These are phyloP conservation scores for Silene coronaria DNA, from an alignment of 179 eudicot species.

Conservation along the genomic window DNA sequence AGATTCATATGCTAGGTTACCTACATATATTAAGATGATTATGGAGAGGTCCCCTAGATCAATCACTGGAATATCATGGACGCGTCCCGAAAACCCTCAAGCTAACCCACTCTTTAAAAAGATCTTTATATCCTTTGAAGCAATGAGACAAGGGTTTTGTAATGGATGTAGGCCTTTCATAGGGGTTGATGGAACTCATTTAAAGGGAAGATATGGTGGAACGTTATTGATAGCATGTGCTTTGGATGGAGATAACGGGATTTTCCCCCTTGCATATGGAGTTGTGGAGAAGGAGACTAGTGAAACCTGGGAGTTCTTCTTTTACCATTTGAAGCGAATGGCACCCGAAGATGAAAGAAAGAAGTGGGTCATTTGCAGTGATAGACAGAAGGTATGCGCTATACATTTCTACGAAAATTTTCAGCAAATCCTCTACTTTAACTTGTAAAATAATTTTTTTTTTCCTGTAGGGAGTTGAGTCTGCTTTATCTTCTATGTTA, in stretches of 20 bases:
- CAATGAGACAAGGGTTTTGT: no score
- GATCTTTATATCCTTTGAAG: not conserved
- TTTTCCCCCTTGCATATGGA: no score
- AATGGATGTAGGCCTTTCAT: no score
- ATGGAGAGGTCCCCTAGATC: not conserved
- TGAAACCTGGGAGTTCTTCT: constrained; percentile 3
- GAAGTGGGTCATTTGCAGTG: not conserved
- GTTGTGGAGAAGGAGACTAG: not conserved
- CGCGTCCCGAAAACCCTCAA: not conserved
- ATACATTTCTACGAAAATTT: no score
- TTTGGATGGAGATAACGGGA: no score
- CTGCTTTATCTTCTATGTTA: not conserved
- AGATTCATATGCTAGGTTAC: not conserved
- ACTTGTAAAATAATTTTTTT: not conserved
- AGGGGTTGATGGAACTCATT: not conserved
- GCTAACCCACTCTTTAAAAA: not conserved
- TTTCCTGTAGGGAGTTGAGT: not conserved
- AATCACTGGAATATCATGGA: not conserved
- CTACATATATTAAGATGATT: not conserved
- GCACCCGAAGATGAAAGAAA: not conserved
- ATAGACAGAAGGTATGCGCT: constrained; percentile 6
- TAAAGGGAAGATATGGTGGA: not conserved
- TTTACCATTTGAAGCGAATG: not conserved
- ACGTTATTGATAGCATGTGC: no score
- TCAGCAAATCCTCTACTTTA: no score